These are phyloP conservation scores for Auriscalpium vulgare DNA, from an alignment of 768 basidiomycete species.

Conservation along the genomic window DNA sequence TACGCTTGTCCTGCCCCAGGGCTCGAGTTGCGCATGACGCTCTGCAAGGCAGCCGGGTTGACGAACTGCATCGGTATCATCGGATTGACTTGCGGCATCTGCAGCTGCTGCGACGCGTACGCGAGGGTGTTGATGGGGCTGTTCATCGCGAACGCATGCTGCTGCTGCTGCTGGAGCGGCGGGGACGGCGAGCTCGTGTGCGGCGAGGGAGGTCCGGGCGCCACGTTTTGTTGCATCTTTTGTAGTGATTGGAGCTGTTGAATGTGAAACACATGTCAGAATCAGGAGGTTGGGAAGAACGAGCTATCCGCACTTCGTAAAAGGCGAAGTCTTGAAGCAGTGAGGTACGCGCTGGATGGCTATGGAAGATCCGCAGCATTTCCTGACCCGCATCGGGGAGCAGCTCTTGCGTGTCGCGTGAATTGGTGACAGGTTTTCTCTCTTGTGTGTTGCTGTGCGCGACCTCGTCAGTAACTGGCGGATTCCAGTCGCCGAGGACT, in stretches of 20 bases:
- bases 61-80: conserved; percentile 59
- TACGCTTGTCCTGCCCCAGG: conserved; percentile 41
- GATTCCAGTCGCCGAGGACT: conserved; percentile 11
- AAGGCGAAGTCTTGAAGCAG: conserved; percentile 90
- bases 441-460: conserved; percentile 87
- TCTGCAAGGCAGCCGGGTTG: conserved; percentile 73
- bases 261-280: conserved; percentile 1
- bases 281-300: neutral
- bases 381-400: conserved; percentile 94
- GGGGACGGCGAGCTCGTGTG: conserved; percentile 24
- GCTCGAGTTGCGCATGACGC: conserved; percentile 77
- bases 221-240: conserved; percentile 36
- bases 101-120: conserved; percentile 36
- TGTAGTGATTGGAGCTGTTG: conserved; percentile 78
- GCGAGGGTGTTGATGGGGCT: conserved; percentile 42
- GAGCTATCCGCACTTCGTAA: conserved; percentile 59
- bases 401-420: conserved; percentile 94
- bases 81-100: conserved; percentile 51
- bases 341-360: conserved; percentile 88
- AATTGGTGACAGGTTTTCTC: conserved; percentile 97
- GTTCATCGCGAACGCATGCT: conserved; percentile 39
- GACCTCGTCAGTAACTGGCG: conserved; percentile 7
- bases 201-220: conserved; percentile 27
- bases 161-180: conserved; percentile 38
- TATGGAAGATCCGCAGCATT: conserved; percentile 92